Evolutionary conservation across 257 asterid genomes (phyloP), one percentile per base, ranked within the genome.

Genomic region (Scutellaria baicalensis): DNA sequence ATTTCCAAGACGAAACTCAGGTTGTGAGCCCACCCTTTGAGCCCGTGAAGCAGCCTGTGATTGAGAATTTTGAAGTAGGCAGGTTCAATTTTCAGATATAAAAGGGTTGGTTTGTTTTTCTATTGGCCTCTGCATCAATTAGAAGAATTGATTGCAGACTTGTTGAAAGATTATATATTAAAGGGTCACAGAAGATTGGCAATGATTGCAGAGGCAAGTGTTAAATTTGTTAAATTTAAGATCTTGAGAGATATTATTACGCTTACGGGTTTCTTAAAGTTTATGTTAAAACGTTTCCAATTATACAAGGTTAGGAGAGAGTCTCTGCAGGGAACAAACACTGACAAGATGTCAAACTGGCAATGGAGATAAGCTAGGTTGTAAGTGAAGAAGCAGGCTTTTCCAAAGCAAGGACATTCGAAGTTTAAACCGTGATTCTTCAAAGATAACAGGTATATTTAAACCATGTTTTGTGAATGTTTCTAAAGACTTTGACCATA

Each of bases 41-140:
- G 96, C 97, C 69, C 97, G 90, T 60, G 93, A 67, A 8, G 98
- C 98, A 65, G 97, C 96, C 98, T 93, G 98, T 90, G 89, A 80
- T 90, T 52, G 91, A 88, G 82, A 88, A 86, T 88, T 90, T 88
- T 77, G 80, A 73, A 78, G 85, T 81, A 81, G 84, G 89, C 27
- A 64, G 73, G 78, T 85, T 85, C 78, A 84, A 82, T 81, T 84
- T 84, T 82, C 74, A 55, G 57, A 47, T 67, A 61, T 68, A 49
- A 68, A 62, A 63, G 69, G 59, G 40, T 64, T 75, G 9, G 60
- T 67, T 77, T 56, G 68, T 70, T 78, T 80, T 68, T 76, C 79
- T 57, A 79, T 74, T 66, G 56, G 81, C 75, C 80, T 82, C 80
- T 69, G 68, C 58, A 31, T 71, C 21, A 59, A 67, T 69, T 64